phyloP scores from a whole-genome alignment of 2,329 filamentous ascomycete genomes.

The Talaromyces marneffei region DNA sequence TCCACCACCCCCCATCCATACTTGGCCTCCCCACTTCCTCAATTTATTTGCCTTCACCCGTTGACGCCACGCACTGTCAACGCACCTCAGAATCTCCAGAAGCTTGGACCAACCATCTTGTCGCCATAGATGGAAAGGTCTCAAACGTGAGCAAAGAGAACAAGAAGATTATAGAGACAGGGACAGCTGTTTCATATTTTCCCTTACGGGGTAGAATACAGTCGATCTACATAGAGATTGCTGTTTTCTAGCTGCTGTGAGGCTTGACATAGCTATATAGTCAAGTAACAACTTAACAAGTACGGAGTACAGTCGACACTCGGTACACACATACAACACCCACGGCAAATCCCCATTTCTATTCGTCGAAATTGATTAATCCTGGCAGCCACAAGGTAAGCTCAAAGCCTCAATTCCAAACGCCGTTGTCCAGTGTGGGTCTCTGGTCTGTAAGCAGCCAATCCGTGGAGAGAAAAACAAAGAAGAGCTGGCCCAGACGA shows the following conservation, averaged over 20 bases:
- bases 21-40: background rate
- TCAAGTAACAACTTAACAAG: background rate
- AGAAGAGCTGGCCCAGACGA: background rate
- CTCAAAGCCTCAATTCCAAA: constrained; percentile 1
- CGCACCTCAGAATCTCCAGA: background rate
- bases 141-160: background rate
- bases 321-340: too few species aligned
- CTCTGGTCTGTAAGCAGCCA: background rate
- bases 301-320: background rate
- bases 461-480: background rate
- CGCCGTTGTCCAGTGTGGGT: background rate
- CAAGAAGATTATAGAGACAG: background rate
- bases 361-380: background rate
- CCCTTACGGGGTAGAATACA: background rate
- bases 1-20: too few species aligned
- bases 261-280: background rate
- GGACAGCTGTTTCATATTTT: background rate
- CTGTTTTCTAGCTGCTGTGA: background rate
- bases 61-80: constrained; percentile 2
- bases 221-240: background rate
- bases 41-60: background rate
- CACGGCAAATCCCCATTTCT: too few species aligned
- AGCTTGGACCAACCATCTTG: background rate
- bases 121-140: background rate
- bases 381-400: background rate